Base-by-base conservation (phyloP, 2,329 filamentous ascomycete genomes). In the Verticillium dahliae region DNA sequence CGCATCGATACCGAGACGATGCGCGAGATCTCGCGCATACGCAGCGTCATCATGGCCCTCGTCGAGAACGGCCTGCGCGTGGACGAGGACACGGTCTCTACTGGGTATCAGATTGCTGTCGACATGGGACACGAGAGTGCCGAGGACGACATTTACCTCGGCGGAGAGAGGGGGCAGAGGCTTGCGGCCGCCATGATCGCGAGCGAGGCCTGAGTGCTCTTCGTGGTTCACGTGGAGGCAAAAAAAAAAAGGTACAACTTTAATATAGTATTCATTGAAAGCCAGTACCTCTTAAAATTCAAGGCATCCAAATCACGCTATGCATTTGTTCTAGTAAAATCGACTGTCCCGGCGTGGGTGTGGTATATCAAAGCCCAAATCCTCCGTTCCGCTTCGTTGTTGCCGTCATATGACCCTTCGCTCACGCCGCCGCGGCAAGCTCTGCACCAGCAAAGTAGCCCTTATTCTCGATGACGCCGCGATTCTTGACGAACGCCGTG, bases 381-480 rank as follows among this genome's bases (percentile, higher is more conserved):
- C 35, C 11, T 45, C 56, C 4, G 4, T 38, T 57, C 57, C 11
- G 2, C 5, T 41, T 22, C 37, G 13, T 39, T 18, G 35, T 11
- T 37, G 35, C 35, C 35, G 6, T 2, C 35, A 13, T 22, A 22
- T 22, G 18, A 22, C 18, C 18, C 18, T 22, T 22, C 18, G 18
- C 18, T 22, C 18, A 22, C 18, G 18, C 18, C 57, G 63, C 62
- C 61, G 80, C 78, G 56, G 79, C 78, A 66, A 95, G 75, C 71
- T 92, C 88, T 3, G 93, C 94, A 22, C 88, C 86, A 1, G 94
- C 94, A 79, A 97, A 97, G 75, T 97, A 98, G 7, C 95, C 95
- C 80, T 98, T 99, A 73, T 95, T 97, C 80, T 99, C 95, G 66
- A 99, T 94, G 9, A 99, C 95, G 14, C 95, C 95, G 60, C 95